Evolutionary conservation across 306 rosid genomes (phyloP), one percentile per base, ranked within the genome.

Genomic region (Ormosia emarginata): DNA sequence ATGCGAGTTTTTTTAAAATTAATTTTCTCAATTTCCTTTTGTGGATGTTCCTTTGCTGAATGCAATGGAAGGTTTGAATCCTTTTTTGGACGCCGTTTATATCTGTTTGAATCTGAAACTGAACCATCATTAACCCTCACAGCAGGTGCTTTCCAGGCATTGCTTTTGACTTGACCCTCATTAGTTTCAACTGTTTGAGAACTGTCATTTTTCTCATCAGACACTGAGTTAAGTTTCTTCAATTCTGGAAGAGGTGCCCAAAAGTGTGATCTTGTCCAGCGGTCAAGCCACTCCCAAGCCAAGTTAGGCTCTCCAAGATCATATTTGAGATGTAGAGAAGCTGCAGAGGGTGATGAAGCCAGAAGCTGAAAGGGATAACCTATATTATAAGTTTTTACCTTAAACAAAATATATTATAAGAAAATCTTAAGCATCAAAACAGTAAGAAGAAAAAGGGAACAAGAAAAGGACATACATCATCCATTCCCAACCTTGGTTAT

Each of bases 261-360:
- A 79, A 86, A 88, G 77, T 68, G 82, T 44, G 86, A 85, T 65
- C 29, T 65, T 11, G 94, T 83, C 94, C 94, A 90, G 14, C 80
- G 83, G 61, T 85, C 88, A 68, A 90, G 87, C 92, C 92, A 90
- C 17, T 67, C 77, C 85, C 77, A 59, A 72, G 77, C 75, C 47
- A 81, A 34, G 81, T 71, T 85, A 63, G 90, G 79, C 36, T 86
- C 88, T 18, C 9, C 81, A 66, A 76, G 82, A 81, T 79, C 85
- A 77, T 63, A 41, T 36, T 56, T 76, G 79, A 85, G 83, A 39
- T 76, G 79, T 55, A 85, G 59, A 55, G 92, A 84, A 82, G 69
- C 59, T 10, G 77, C 72, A 75, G 61, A 70, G 34, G 86, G 24
- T 2, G 85, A 86, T 39, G 88, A 86, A 85, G 90, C 85, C 84